Conservation (phyloP, 1,284 basidiomycete genomes). For the Naganishia sp. region DNA sequence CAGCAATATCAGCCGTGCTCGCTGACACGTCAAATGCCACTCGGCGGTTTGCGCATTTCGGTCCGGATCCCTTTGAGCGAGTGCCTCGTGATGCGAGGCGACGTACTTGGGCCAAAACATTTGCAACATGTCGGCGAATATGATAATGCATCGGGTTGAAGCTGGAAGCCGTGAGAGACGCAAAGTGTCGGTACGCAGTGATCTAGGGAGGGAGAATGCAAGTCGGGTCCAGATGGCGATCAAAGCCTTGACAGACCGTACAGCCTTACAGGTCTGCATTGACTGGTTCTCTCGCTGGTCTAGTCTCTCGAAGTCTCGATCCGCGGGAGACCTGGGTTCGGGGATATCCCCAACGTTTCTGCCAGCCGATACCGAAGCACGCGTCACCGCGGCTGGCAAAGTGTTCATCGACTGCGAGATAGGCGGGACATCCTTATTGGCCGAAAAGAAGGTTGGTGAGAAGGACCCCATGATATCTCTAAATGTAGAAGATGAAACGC, state of each 20-base stretch:
- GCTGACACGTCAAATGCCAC: conserved; percentile 56
- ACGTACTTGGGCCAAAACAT: conserved; percentile 44
- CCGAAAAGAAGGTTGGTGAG: conserved; percentile 38
- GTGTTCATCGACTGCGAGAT: conserved; percentile 23
- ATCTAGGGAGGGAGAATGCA: conserved; percentile 53
- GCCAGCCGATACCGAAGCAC: conserved; percentile 5
- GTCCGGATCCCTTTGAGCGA: conserved; percentile 22
- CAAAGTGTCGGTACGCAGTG: conserved; percentile 42
- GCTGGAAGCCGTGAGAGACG: conserved; percentile 49
- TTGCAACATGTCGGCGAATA: conserved; percentile 56
- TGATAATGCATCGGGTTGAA: conserved; percentile 53
- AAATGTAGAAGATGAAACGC: conserved; percentile 36
- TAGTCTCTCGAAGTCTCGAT: background rate
- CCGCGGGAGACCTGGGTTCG: conserved; percentile 13
- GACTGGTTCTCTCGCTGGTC: background rate
- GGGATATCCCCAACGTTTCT: conserved; percentile 16
- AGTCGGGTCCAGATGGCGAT: conserved; percentile 57
- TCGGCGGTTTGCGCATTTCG: conserved; percentile 31
- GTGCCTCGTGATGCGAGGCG: conserved; percentile 15
- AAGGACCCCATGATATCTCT: conserved; percentile 44
- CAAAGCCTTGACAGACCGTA: conserved; percentile 34
- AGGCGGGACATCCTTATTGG: conserved; percentile 37
- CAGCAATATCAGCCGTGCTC: conserved; percentile 71
- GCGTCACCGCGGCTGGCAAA: conserved; percentile 18
- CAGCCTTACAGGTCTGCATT: conserved; percentile 23